phyloP scores from a whole-genome alignment of 805 yeast species.

The Cyberlindnera euphorbiiphila region DNA sequence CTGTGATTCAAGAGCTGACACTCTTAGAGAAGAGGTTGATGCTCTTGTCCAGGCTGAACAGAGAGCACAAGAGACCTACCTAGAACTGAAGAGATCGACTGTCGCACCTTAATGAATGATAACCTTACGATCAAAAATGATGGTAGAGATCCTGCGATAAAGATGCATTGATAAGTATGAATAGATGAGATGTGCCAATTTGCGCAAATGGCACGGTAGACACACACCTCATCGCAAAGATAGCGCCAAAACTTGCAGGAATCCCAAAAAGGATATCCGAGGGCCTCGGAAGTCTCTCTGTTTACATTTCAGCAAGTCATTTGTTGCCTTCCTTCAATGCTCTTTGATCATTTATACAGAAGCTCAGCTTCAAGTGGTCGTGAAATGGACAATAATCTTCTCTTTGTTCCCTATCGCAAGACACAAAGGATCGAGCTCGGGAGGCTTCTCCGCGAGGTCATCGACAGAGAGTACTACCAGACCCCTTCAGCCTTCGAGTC shows the following conservation, averaged over 20 bases:
- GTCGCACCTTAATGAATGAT: too few relatives aligned
- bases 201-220: too few relatives aligned
- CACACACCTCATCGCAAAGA: too few relatives aligned
- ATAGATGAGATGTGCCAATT: too few relatives aligned
- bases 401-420: constrained; percentile 48
- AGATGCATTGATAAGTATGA: too few relatives aligned
- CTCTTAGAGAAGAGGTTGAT: constrained; percentile 25
- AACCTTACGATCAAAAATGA: too few relatives aligned
- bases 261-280: too few relatives aligned
- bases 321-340: neutral
- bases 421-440: constrained; percentile 41
- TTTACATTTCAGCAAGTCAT: constrained; percentile 5
- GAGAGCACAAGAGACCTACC: constrained; percentile 20
- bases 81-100: constrained; percentile 14
- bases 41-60: constrained; percentile 22
- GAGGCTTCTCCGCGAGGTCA: constrained; percentile 37
- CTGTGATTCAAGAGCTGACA: constrained; percentile 11
- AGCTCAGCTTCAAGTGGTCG: too few relatives aligned
- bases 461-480: constrained; percentile 45
- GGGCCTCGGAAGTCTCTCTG: constrained; percentile 1
- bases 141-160: too few relatives aligned
- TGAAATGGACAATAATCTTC: constrained; percentile 35
- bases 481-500: constrained; percentile 37
- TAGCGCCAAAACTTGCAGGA: too few relatives aligned
- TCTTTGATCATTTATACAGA: too few relatives aligned